A percentile compares a stretch with the other conserved stretches of the same genome.
Evolutionary conservation across 306 rosid species (phyloP).

Genomic region (Betula pendula): DNA sequence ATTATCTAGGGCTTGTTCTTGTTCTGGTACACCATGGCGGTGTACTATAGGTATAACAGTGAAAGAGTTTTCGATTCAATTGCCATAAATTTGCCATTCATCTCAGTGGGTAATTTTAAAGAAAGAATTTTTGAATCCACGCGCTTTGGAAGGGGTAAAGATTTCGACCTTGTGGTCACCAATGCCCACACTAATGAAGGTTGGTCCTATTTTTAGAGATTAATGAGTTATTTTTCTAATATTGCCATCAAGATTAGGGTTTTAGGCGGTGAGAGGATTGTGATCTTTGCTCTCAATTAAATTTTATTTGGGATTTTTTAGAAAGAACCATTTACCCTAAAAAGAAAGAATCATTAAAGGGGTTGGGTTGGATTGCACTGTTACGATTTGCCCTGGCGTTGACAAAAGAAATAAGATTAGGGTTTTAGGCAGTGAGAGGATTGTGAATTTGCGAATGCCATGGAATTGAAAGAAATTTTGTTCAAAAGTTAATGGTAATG

Average conservation of each 20-base stretch:
- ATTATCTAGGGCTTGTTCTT: constrained; percentile 42
- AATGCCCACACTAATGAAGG: constrained; percentile 99
- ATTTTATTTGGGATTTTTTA: constrained; percentile 15
- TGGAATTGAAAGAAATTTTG: constrained; percentile 17
- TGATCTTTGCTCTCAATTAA: constrained; percentile 6
- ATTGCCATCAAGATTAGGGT: constrained; percentile 21
- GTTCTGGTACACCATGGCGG: constrained; percentile 77
- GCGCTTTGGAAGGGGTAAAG: constrained; percentile 99
- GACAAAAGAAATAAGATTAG: constrained; percentile 13
- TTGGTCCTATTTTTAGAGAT: constrained; percentile 65
- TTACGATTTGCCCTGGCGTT: constrained; percentile 22
- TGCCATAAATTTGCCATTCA: constrained; percentile 99
- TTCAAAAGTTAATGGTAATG: constrained; percentile 3
- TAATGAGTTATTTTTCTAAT: constrained; percentile 28
- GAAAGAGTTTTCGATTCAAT: constrained; percentile 99
- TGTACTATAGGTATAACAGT: constrained; percentile 99
- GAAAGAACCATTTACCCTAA: not conserved
- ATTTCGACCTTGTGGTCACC: constrained; percentile 99
- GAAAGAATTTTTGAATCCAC: constrained; percentile 95
- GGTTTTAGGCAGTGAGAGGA: no score
- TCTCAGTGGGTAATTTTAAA: constrained; percentile 97
- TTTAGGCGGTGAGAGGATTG: no score
- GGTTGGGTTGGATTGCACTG: constrained; percentile 21
- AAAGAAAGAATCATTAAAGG: constrained; percentile 1
- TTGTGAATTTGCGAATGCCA: no score